Evolutionary conservation across 2,329 filamentous ascomycete species (phyloP).

Genomic region (Colletotrichum sp.): DNA sequence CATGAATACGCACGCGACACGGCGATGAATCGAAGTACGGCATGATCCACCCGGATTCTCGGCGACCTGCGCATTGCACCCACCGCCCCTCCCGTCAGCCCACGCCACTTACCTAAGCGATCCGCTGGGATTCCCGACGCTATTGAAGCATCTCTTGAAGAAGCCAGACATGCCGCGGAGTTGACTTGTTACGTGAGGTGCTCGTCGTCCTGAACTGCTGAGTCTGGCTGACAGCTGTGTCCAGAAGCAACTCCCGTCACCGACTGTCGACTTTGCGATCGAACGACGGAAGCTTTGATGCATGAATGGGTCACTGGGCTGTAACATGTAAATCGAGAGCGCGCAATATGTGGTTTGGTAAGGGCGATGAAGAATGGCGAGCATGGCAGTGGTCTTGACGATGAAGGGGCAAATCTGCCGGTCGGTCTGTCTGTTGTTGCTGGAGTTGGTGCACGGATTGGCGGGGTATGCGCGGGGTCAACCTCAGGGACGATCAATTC

Average conservation of each 20-base stretch:
- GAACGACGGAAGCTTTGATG: background rate
- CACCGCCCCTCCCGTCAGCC: background rate
- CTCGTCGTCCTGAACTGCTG: background rate
- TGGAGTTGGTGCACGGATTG: background rate
- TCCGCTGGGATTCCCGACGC: background rate
- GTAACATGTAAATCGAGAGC: background rate
- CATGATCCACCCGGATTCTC: background rate
- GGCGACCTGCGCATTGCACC: background rate
- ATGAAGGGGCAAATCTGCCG: background rate
- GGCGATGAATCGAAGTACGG: background rate
- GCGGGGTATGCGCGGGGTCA: background rate
- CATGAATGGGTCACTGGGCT: background rate
- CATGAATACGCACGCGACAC: background rate
- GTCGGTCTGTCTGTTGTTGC: too few relatives aligned
- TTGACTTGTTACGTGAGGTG: background rate
- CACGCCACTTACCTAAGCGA: background rate
- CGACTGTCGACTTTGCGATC: background rate
- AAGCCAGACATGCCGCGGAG: background rate
- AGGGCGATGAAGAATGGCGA: background rate
- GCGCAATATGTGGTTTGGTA: background rate
- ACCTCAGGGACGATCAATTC: background rate
- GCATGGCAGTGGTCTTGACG: too few relatives aligned
- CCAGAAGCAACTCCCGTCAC: background rate
- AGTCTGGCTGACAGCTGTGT: background rate
- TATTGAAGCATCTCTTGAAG: background rate